phyloP scores from a whole-genome alignment of 495 filamentous ascomycete genomes.

The Aspergillus ellipticus region DNA sequence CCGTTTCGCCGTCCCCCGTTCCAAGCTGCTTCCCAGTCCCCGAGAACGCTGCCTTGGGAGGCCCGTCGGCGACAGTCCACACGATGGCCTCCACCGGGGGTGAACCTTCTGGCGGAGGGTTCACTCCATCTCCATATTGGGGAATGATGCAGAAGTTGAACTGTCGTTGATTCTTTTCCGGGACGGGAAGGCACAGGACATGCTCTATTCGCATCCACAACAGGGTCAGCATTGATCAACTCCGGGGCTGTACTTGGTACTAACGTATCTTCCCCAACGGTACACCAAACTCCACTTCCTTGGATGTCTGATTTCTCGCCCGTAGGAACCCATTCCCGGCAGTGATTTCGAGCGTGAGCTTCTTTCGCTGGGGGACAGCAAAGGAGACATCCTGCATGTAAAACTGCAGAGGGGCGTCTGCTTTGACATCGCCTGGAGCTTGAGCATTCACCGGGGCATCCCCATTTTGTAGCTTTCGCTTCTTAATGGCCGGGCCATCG shows the following conservation, averaged over 20 bases:
- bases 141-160: slow-evolving; percentile 89
- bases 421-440: slow-evolving; percentile 41
- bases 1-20: slow-evolving; percentile 55
- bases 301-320: slow-evolving; percentile 60
- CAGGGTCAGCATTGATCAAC: slow-evolving; percentile 8
- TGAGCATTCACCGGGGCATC: slow-evolving; percentile 34
- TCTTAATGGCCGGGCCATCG: slow-evolving; percentile 47
- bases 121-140: slow-evolving; percentile 53
- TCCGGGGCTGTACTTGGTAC: slow-evolving; percentile 20
- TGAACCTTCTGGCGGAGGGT: slow-evolving; percentile 33
- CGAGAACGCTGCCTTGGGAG: slow-evolving; percentile 56
- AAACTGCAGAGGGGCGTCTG: slow-evolving; percentile 35
- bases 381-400: slow-evolving; percentile 72
- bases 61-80: slow-evolving; percentile 74
- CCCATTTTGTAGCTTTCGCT: slow-evolving; percentile 54
- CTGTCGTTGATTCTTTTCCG: slow-evolving; percentile 84
- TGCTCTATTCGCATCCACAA: slow-evolving; percentile 51
- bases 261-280: slow-evolving; percentile 71
- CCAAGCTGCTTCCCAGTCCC: slow-evolving; percentile 36
- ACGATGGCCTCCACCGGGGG: slow-evolving; percentile 73
- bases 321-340: slow-evolving; percentile 58
- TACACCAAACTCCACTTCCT: slow-evolving; percentile 65
- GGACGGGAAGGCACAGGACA: slow-evolving; percentile 77
- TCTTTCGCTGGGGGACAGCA: slow-evolving; percentile 84
- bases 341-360: slow-evolving; percentile 73